Evolutionary conservation across 768 basidiomycete species (phyloP).

Genomic region (Trametes cubensis): DNA sequence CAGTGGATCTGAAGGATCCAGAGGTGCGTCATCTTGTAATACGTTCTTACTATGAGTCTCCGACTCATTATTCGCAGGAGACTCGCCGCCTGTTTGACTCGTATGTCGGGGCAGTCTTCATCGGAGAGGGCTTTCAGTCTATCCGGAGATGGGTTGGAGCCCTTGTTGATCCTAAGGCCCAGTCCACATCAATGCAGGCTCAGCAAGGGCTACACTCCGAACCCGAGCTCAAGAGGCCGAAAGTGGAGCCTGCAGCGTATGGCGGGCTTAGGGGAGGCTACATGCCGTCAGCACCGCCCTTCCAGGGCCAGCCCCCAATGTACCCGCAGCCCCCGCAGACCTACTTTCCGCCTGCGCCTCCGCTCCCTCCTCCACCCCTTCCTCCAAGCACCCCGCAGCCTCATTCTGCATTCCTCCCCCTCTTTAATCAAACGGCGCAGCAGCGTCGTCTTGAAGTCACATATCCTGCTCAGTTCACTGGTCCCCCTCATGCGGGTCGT

Average conservation of each 20-base stretch:
- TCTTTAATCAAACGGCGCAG: conserved; percentile 74
- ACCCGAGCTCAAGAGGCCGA: conserved; percentile 29
- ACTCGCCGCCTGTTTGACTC: conserved; percentile 56
- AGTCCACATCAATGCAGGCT: conserved; percentile 1
- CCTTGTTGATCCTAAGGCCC: conserved; percentile 44
- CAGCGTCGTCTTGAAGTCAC: conserved; percentile 66
- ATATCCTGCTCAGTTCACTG: conserved; percentile 61
- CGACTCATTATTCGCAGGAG: conserved; percentile 45
- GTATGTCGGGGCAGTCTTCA: conserved; percentile 68
- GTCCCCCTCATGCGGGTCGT: conserved; percentile 67
- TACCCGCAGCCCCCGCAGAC: conserved; percentile 35
- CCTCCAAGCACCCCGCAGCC: conserved; percentile 59
- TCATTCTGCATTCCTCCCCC: conserved; percentile 62
- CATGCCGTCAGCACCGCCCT: no score
- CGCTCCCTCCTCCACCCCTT: conserved; percentile 30
- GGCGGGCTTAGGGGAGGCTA: no score
- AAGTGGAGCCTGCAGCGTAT: conserved; percentile 36
- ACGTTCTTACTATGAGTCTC: background rate
- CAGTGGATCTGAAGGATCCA: conserved; percentile 39
- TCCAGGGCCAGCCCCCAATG: conserved; percentile 2
- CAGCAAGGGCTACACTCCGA: conserved; percentile 22
- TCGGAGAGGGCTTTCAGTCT: conserved; percentile 51
- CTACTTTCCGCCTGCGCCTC: conserved; percentile 43
- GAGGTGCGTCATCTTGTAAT: conserved; percentile 32
- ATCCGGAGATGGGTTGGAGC: conserved; percentile 62